A percentile compares a stretch with the other conserved stretches of the same genome.
phyloP scores from a whole-genome alignment of 2,329 filamentous ascomycete species.

The Macrophomina tecta region DNA sequence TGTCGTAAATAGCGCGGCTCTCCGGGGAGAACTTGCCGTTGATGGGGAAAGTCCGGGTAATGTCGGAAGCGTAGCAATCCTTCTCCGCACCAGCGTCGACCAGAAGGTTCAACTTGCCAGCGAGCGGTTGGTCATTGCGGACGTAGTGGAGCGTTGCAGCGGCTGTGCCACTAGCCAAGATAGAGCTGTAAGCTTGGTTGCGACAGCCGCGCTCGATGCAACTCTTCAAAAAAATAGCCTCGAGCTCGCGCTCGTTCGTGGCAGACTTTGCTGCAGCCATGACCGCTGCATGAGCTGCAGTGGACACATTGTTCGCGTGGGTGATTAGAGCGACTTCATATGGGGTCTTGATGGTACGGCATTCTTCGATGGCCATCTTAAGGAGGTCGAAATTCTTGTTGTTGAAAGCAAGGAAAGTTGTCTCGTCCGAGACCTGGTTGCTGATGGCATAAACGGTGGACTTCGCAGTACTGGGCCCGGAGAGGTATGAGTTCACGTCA shows the following conservation, averaged over 20 bases:
- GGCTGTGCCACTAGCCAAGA: conserved; percentile 79
- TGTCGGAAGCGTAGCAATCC: conserved; percentile 59
- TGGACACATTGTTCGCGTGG: conserved; percentile 80
- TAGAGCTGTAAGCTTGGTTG: conserved; percentile 86
- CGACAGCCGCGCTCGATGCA: conserved; percentile 78
- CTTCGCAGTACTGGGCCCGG: conserved; percentile 55
- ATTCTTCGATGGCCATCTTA: conserved; percentile 75
- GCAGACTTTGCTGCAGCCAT: conserved; percentile 67
- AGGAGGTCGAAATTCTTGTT: conserved; percentile 64
- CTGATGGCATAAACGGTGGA: conserved; percentile 75
- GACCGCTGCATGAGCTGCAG: conserved; percentile 76
- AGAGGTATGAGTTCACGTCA: conserved; percentile 77
- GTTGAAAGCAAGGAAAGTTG: conserved; percentile 74
- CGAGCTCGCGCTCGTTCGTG: conserved; percentile 80
- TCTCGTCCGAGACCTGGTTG: conserved; percentile 73
- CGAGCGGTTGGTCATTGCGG: conserved; percentile 70
- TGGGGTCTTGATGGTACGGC: conserved; percentile 81
- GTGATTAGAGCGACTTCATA: conserved; percentile 85
- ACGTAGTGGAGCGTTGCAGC: conserved; percentile 70
- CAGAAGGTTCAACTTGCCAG: conserved; percentile 74
- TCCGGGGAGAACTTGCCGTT: conserved; percentile 58
- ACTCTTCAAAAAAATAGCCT: conserved; percentile 77
- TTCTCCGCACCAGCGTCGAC: conserved; percentile 77
- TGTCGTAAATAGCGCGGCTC: conserved; percentile 68
- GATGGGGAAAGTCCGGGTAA: conserved; percentile 89